A percentile compares a stretch with the other conserved stretches of the same genome.
Evolutionary conservation across 306 rosid genomes (phyloP).

Genomic region (Rosa persica): DNA sequence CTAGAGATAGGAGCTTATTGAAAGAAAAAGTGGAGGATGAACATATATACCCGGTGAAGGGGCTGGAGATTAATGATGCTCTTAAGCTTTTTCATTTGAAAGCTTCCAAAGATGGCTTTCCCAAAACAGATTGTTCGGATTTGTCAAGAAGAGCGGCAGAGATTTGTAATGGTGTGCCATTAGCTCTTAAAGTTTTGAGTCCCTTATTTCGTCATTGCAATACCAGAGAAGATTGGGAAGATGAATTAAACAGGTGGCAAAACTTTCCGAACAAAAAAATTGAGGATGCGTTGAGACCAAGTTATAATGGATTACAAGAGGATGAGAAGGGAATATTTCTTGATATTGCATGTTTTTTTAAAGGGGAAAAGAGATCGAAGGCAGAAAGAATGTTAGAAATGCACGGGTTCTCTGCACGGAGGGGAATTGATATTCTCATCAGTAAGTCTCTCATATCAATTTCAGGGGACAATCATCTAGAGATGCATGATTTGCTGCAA

Average conservation of each 20-base stretch:
- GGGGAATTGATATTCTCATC: constrained; percentile 34
- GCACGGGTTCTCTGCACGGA: constrained; percentile 15
- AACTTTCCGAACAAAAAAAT: neutral
- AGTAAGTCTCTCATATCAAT: constrained; percentile 37
- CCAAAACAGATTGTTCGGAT: neutral
- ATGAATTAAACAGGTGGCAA: neutral
- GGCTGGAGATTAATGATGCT: neutral
- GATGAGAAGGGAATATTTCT: constrained; percentile 26
- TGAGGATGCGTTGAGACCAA: neutral
- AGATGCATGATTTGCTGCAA: neutral
- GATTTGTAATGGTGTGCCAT: neutral
- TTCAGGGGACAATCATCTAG: neutral
- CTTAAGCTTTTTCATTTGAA: constrained; percentile 12
- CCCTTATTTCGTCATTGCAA: neutral
- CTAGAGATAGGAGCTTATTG: neutral
- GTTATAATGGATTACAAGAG: neutral
- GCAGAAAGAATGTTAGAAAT: constrained; percentile 15
- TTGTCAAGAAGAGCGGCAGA: neutral
- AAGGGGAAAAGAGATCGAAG: constrained; percentile 24
- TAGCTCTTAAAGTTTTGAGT: constrained; percentile 14
- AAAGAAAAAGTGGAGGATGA: neutral
- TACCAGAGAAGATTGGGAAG: constrained; percentile 2
- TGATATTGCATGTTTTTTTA: constrained; percentile 36
- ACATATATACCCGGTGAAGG: neutral
- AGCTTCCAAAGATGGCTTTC: neutral